Conservation (phyloP, 257 asterid genomes). For the Solanum pennellii region DNA sequence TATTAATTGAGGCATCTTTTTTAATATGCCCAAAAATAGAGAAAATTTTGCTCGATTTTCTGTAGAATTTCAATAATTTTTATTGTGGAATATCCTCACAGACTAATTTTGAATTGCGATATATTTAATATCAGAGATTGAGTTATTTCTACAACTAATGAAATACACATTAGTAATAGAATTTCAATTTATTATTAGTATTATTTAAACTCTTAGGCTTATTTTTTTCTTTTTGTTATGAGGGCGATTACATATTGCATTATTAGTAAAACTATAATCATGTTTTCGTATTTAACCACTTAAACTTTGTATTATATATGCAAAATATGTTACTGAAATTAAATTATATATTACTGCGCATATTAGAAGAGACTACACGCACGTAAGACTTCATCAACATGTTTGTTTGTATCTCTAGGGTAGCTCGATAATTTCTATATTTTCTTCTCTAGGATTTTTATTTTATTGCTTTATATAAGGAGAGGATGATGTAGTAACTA, state of each 20-base stretch:
- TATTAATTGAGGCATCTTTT: too few relatives aligned
- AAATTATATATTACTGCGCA: not conserved
- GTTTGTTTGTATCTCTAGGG: not conserved
- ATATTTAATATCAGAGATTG: too few relatives aligned
- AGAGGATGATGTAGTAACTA: too few relatives aligned
- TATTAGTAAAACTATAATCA: not conserved
- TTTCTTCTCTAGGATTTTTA: not conserved
- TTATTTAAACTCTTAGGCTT: not conserved
- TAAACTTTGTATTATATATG: too few relatives aligned
- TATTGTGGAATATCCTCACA: not conserved
- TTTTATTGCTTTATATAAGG: not conserved
- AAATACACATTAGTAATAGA: too few relatives aligned
- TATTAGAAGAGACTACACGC: not conserved
- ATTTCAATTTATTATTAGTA: not conserved
- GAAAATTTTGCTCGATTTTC: too few relatives aligned
- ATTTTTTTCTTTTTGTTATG: not conserved
- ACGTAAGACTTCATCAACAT: not conserved
- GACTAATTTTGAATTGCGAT: not conserved
- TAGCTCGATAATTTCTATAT: not conserved
- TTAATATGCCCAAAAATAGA: too few relatives aligned
- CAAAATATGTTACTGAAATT: not conserved
- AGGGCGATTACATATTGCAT: not conserved
- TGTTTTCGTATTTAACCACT: not conserved
- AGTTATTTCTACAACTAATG: not conserved
- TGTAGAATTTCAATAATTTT: too few relatives aligned